Evolutionary conservation across 2,329 filamentous ascomycete species (phyloP).

Genomic region (Arthrobotrys iridis): DNA sequence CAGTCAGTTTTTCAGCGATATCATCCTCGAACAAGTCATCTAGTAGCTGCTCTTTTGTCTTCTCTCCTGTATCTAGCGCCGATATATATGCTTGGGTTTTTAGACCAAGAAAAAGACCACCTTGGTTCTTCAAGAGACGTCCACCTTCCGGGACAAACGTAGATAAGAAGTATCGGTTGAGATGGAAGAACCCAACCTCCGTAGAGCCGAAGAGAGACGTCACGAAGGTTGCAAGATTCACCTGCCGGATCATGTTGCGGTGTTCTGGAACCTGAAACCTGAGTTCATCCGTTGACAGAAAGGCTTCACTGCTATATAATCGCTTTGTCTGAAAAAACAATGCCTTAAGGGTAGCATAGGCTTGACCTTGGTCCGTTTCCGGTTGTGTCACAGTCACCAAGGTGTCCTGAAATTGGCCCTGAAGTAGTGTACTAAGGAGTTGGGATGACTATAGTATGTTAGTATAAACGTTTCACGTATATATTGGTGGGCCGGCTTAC

Average conservation of each 20-base stretch:
- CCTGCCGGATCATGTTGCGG: slow-evolving; percentile 70
- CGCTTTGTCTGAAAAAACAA: slow-evolving; percentile 73
- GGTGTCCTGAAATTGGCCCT: slow-evolving; percentile 70
- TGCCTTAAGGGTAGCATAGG: slow-evolving; percentile 71
- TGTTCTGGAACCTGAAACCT: slow-evolving; percentile 67
- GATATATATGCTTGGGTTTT: slow-evolving; percentile 76
- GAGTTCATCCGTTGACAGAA: slow-evolving; percentile 67
- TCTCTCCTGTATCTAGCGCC: slow-evolving; percentile 68
- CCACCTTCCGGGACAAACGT: slow-evolving; percentile 71
- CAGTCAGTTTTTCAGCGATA: slow-evolving; percentile 67
- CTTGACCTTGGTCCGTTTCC: slow-evolving; percentile 69
- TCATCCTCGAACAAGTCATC: slow-evolving; percentile 70
- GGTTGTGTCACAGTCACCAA: slow-evolving; percentile 67
- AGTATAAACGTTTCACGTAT: neutral
- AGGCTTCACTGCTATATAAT: slow-evolving; percentile 69
- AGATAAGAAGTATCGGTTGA: slow-evolving; percentile 72
- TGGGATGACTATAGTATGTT: slow-evolving; percentile 7
- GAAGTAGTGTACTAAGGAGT: slow-evolving; percentile 68
- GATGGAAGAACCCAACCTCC: slow-evolving; percentile 72
- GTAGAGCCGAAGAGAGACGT: slow-evolving; percentile 72
- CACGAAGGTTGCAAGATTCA: slow-evolving; percentile 73
- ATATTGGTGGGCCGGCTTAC: slow-evolving; percentile 63
- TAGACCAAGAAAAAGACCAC: slow-evolving; percentile 70
- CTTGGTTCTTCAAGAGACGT: slow-evolving; percentile 70
- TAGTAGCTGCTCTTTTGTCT: slow-evolving; percentile 68